A percentile compares a stretch with the other conserved stretches of the same genome.
phyloP scores from a whole-genome alignment of 169 alveolate genomes.

The Neospora caninum region DNA sequence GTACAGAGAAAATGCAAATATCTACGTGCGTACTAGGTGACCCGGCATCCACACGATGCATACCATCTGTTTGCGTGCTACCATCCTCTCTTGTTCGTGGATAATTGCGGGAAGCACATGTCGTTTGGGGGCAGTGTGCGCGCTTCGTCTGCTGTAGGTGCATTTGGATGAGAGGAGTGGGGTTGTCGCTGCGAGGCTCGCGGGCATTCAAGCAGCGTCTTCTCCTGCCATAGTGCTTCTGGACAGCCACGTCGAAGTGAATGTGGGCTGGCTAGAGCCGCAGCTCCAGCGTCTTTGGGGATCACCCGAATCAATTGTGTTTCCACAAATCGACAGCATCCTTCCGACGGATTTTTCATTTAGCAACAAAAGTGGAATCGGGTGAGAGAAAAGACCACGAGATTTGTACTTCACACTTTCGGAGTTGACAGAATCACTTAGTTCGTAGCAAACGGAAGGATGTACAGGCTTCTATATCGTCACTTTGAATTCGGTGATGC shows the following conservation, averaged over 20 bases:
- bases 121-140: too few relatives aligned
- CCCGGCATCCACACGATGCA: too few relatives aligned
- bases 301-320: slow-evolving; percentile 67
- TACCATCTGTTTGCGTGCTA: too few relatives aligned
- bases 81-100: too few relatives aligned
- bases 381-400: slow-evolving; percentile 34
- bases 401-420: too few relatives aligned
- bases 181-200: slow-evolving; percentile 72
- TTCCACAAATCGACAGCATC: slow-evolving; percentile 73
- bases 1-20: too few relatives aligned
- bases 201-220: slow-evolving; percentile 61
- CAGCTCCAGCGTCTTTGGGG: slow-evolving; percentile 65
- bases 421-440: too few relatives aligned
- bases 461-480: too few relatives aligned
- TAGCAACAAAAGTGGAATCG: slow-evolving; percentile 67
- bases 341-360: slow-evolving; percentile 56
- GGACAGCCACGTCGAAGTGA: slow-evolving; percentile 75
- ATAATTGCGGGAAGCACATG: too few relatives aligned
- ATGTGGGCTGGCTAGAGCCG: slow-evolving; percentile 75
- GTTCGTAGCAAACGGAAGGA: too few relatives aligned
- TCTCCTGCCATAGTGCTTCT: slow-evolving; percentile 72
- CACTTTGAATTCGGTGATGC: too few relatives aligned
- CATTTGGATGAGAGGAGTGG: slow-evolving; percentile 65
- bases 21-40: too few relatives aligned
- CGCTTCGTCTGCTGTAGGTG: slow-evolving; percentile 27